Evolutionary conservation across 371 early-diverging fungal species (phyloP).

Genomic region (Mortierella sp.): DNA sequence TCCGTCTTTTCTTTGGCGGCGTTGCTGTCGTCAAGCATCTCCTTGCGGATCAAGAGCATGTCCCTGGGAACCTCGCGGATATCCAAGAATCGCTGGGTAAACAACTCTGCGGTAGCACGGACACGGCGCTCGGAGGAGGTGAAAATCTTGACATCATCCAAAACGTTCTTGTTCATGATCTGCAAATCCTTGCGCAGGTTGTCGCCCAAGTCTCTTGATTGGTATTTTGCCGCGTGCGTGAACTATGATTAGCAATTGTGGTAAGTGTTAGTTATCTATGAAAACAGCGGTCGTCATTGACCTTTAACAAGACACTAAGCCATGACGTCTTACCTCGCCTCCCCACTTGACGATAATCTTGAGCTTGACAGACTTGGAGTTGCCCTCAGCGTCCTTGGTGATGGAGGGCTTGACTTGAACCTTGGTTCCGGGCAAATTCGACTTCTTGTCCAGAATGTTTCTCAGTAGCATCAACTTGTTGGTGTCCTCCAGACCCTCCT

Average conservation of each 20-base stretch:
- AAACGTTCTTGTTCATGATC: conserved; percentile 86
- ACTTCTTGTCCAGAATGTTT: conserved; percentile 86
- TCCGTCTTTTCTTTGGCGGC: conserved; percentile 96
- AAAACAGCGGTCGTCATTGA: not conserved
- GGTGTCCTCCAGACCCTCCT: conserved; percentile 68
- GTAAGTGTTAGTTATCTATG: not conserved
- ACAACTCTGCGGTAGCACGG: conserved; percentile 89
- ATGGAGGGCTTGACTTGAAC: conserved; percentile 92
- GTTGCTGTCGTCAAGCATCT: conserved; percentile 95
- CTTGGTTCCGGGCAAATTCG: conserved; percentile 89
- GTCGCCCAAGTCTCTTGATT: conserved; percentile 93
- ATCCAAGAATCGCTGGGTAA: conserved; percentile 83
- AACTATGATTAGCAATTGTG: conserved; percentile 63
- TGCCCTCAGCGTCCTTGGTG: conserved; percentile 65
- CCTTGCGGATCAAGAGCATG: conserved; percentile 84
- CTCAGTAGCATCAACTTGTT: conserved; percentile 73
- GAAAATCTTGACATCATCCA: conserved; percentile 92
- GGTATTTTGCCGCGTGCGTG: conserved; percentile 96
- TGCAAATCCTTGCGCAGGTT: conserved; percentile 93
- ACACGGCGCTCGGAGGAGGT: conserved; percentile 93
- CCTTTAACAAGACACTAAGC: not conserved
- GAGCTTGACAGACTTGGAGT: conserved; percentile 75
- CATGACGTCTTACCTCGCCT: conserved; percentile 75
- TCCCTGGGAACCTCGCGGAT: conserved; percentile 69
- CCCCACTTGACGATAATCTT: conserved; percentile 98